Percentiles rank a stretch among this genome's conserved stretches.
phyloP scores from a whole-genome alignment of 2,329 filamentous ascomycete species.

The Alternaria incomplexa region DNA sequence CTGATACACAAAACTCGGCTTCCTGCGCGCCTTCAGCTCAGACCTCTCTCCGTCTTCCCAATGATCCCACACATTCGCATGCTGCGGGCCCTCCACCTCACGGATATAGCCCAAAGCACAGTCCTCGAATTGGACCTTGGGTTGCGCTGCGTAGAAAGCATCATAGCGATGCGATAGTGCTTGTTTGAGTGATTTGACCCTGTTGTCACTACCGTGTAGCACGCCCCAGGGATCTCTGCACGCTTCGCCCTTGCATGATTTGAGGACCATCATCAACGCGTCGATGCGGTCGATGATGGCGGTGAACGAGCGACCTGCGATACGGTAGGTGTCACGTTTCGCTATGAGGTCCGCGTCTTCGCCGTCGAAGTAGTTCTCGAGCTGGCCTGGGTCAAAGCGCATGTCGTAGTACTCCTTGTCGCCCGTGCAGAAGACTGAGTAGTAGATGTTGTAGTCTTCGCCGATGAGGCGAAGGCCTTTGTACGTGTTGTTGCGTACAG shows the following conservation, averaged over 20 bases:
- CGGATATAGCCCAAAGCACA: neutral
- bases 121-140: neutral
- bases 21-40: neutral
- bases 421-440: neutral
- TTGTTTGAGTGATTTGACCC: neutral
- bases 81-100: neutral
- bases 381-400: neutral
- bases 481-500: neutral
- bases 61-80: neutral
- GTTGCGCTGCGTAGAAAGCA: neutral
- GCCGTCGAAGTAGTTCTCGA: neutral
- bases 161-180: neutral
- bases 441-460: neutral
- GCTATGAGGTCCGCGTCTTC: neutral
- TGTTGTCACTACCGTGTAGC: neutral
- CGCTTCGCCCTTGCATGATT: neutral
- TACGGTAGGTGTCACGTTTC: neutral
- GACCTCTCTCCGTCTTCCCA: neutral
- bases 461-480: neutral
- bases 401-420: neutral
- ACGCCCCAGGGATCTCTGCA: neutral
- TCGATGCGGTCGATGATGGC: neutral
- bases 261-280: neutral
- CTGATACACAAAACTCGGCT: neutral
- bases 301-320: neutral